A percentile compares a stretch with the other conserved stretches of the same genome.
phyloP scores from a whole-genome alignment of 345 rosid species.

The Populus pruinosa region DNA sequence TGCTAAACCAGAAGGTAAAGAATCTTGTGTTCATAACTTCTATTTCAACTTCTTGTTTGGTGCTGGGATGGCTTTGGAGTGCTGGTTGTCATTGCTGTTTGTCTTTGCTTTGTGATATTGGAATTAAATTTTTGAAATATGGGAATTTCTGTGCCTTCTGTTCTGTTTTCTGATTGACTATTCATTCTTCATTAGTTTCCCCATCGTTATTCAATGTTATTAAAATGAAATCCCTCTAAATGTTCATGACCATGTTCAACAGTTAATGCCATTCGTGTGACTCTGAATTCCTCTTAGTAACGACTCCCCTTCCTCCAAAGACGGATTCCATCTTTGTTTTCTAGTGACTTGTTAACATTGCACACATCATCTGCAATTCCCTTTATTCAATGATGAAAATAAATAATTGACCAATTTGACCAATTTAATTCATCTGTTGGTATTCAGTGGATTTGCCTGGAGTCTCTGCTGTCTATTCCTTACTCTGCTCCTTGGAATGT shows the following conservation, averaged over 20 bases:
- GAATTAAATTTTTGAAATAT: neutral
- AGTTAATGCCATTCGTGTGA: neutral
- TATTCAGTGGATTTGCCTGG: conserved; percentile 81
- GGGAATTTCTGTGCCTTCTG: neutral
- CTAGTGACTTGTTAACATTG: too few species aligned
- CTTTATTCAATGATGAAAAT: neutral
- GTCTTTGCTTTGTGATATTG: neutral
- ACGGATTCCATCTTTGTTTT: too few species aligned
- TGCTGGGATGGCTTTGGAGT: neutral
- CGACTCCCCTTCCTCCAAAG: neutral
- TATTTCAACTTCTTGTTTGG: neutral
- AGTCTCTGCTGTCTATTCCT: conserved; percentile 65
- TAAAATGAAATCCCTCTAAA: neutral
- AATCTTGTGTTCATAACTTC: neutral
- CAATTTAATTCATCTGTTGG: conserved; percentile 9
- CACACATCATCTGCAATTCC: too few species aligned
- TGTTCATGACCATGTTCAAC: neutral
- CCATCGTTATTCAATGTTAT: neutral
- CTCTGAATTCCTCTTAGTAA: neutral
- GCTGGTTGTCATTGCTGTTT: neutral
- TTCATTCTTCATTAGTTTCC: neutral
- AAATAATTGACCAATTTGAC: neutral
- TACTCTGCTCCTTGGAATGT: conserved; percentile 42
- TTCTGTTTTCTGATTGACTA: neutral
- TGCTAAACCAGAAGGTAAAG: conserved; percentile 85